Evolutionary conservation across 2,329 filamentous ascomycete genomes (phyloP).

Genomic region (Cercospora canescens): DNA sequence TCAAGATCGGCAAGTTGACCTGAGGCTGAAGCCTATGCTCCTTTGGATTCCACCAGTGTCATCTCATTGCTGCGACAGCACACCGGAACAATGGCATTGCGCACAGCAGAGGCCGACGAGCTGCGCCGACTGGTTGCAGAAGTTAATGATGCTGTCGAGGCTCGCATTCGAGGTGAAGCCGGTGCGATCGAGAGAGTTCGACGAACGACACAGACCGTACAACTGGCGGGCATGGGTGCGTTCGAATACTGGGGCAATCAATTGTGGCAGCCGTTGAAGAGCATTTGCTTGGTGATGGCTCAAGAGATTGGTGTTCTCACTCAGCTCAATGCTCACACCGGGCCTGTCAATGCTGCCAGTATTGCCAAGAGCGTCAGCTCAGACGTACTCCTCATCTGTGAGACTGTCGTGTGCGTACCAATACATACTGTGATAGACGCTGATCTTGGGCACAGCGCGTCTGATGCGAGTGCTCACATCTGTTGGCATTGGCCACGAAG

Average conservation of each 20-base stretch:
- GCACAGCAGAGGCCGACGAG: conserved; percentile 4
- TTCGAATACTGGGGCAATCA: conserved; percentile 12
- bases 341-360: neutral
- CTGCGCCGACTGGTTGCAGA: conserved; percentile 6
- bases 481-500: conserved; percentile 6
- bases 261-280: conserved; percentile 12
- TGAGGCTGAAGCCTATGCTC: neutral
- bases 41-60: neutral
- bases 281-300: conserved; percentile 15
- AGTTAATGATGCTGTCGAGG: conserved; percentile 10
- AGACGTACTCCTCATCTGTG: conserved; percentile 6
- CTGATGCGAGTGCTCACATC: conserved; percentile 16
- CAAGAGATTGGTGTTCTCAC: conserved; percentile 11
- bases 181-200: conserved; percentile 10
- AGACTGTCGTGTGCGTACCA: neutral
- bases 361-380: neutral
- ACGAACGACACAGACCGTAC: conserved; percentile 7
- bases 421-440: neutral
- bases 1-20: neutral
- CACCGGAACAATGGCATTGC: conserved; percentile 1
- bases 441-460: conserved; percentile 1
- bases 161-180: conserved; percentile 11
- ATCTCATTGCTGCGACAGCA: neutral
- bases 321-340: conserved; percentile 3
- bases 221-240: conserved; percentile 11